These are phyloP conservation scores for Macroventuria anomochaeta DNA, from an alignment of 2,329 filamentous ascomycete genomes.

Conservation along the genomic window DNA sequence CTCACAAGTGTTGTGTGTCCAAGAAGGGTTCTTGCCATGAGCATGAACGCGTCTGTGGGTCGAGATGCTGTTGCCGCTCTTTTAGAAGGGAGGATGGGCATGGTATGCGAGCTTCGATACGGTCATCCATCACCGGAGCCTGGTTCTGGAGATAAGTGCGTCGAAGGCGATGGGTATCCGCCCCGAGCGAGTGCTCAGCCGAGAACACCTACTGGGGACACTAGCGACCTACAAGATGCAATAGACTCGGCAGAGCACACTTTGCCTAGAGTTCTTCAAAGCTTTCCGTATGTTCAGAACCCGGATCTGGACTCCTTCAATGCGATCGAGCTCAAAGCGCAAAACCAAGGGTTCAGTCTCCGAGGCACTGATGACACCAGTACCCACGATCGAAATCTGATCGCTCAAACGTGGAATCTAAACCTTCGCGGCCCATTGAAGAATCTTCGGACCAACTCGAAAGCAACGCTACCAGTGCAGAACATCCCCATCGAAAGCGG, in stretches of 20 bases:
- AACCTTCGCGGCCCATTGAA: conserved; percentile 22
- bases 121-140: conserved; percentile 6
- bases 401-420: conserved; percentile 44
- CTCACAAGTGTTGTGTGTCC: conserved; percentile 64
- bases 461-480: not conserved
- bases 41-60: conserved; percentile 67
- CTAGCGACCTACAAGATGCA: conserved; percentile 13
- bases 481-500: conserved; percentile 40
- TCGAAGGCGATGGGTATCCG: conserved; percentile 18
- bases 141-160: conserved; percentile 15
- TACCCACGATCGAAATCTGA: conserved; percentile 31
- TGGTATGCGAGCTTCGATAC: conserved; percentile 61
- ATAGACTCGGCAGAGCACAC: conserved; percentile 12
- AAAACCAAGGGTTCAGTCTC: conserved; percentile 32
- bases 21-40: conserved; percentile 62
- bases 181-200: conserved; percentile 16
- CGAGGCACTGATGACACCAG: conserved; percentile 28
- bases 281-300: conserved; percentile 6
- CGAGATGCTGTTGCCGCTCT: conserved; percentile 65
- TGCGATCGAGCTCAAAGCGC: conserved; percentile 36
- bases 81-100: conserved; percentile 65
- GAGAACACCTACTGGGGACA: conserved; percentile 19
- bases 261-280: not conserved
- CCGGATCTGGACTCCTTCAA: conserved; percentile 23
- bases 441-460: not conserved